Conservation (phyloP, 257 asterid genomes). For the Cinchona pubescens region DNA sequence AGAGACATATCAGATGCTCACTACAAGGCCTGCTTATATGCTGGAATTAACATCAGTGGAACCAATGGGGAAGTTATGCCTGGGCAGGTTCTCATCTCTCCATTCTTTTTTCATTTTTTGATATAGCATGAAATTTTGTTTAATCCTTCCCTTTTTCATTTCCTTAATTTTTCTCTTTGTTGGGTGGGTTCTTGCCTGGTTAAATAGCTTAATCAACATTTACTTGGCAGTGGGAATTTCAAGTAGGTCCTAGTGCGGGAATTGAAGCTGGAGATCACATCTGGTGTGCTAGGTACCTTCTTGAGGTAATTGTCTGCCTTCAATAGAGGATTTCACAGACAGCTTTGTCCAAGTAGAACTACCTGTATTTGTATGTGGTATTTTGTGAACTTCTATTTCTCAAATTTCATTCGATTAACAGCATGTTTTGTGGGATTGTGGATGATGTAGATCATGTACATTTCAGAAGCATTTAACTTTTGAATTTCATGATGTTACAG, state of each 20-base stretch:
- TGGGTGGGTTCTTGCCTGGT: not conserved
- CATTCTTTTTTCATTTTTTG: slow-evolving; percentile 1
- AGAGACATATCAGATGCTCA: slow-evolving; percentile 97
- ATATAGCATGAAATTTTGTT: not conserved
- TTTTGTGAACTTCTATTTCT: not conserved
- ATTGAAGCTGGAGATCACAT: slow-evolving; percentile 96
- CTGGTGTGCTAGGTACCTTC: slow-evolving; percentile 94
- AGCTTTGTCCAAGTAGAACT: not conserved
- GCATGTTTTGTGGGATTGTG: not conserved
- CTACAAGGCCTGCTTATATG: slow-evolving; percentile 95
- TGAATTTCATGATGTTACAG: not conserved
- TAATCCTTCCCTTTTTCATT: not conserved
- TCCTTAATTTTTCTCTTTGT: not conserved
- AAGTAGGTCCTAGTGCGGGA: slow-evolving; percentile 97
- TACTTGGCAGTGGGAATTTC: slow-evolving; percentile 87
- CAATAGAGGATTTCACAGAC: not conserved
- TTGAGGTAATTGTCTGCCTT: slow-evolving; percentile 58
- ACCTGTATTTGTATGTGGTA: not conserved
- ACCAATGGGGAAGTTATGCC: slow-evolving; percentile 99
- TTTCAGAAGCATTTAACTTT: not conserved
- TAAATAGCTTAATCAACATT: slow-evolving; percentile 6
- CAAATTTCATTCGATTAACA: not conserved
- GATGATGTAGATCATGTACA: not conserved
- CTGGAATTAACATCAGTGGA: slow-evolving; percentile 95
- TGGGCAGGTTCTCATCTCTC: slow-evolving; percentile 68